Conservation (phyloP, 1,139 yeast species). For the Yamadazyma aaseri region DNA sequence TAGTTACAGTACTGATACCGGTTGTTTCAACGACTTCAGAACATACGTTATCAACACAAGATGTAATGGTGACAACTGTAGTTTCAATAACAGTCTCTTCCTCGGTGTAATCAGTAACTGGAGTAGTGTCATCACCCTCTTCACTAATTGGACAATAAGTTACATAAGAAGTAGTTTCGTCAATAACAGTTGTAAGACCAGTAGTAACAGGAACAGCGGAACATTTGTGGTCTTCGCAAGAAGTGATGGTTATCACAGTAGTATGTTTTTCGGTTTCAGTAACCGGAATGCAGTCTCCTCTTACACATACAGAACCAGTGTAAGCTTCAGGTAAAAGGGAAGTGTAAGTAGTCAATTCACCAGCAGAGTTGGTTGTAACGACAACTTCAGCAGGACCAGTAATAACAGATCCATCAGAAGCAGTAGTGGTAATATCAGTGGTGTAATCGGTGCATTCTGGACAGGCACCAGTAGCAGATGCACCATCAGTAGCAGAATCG, state of each 20-base stretch:
- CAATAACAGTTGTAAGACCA: conserved; percentile 17
- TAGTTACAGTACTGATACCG: conserved; percentile 26
- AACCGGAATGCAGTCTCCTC: conserved; percentile 5
- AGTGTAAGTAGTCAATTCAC: conserved; percentile 12
- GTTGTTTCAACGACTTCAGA: conserved; percentile 23
- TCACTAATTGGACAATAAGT: conserved; percentile 24
- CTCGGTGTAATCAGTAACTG: conserved; percentile 8
- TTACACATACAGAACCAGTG: conserved; percentile 8
- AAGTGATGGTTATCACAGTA: conserved; percentile 23
- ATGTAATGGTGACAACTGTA: conserved; percentile 43
- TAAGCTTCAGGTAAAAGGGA: conserved; percentile 4
- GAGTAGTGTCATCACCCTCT: neutral
- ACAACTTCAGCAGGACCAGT: conserved; percentile 5
- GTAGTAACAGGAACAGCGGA: conserved; percentile 24
- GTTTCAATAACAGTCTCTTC: conserved; percentile 1
- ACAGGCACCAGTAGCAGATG: conserved; percentile 25
- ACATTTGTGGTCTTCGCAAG: conserved; percentile 12
- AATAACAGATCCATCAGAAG: conserved; percentile 7
- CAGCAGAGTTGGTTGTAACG: conserved; percentile 14
- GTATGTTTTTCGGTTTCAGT: conserved; percentile 13
- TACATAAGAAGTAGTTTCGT: conserved; percentile 20
- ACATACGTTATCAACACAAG: conserved; percentile 41
- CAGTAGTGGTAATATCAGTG: conserved; percentile 16
- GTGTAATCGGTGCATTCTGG: conserved; percentile 17
- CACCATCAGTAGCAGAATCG: conserved; percentile 8